Evolutionary conservation across 345 rosid genomes (phyloP).

Genomic region (Brassica incana): DNA sequence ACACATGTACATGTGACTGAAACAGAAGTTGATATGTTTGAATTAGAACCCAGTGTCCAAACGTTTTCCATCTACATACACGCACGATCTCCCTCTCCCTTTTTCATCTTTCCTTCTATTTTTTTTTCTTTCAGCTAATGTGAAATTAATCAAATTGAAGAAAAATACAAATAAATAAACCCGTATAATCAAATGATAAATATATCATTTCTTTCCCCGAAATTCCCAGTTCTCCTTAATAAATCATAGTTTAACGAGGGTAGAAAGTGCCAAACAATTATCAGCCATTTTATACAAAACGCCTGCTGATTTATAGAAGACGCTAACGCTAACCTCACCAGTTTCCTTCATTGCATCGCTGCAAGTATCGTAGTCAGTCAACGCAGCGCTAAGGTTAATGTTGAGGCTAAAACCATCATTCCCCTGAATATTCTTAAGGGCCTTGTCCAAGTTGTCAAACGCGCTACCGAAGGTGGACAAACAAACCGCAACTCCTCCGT

Average conservation of each 20-base stretch:
- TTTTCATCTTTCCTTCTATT: not conserved
- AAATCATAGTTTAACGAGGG: conserved; percentile 33
- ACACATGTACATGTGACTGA: not conserved
- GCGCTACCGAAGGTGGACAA: conserved; percentile 29
- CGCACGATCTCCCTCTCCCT: not conserved
- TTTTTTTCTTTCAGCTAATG: not conserved
- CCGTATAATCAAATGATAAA: not conserved
- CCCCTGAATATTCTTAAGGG: conserved; percentile 35
- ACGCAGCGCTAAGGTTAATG: conserved; percentile 39
- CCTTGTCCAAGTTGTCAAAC: conserved; percentile 27
- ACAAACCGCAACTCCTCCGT: conserved; percentile 38
- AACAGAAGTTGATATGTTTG: conserved; percentile 19
- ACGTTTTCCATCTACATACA: conserved; percentile 17
- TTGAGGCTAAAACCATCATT: conserved; percentile 38
- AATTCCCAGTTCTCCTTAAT: not conserved
- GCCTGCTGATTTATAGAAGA: conserved; percentile 30
- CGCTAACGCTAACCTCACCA: not conserved
- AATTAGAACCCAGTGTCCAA: conserved; percentile 22
- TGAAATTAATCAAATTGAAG: conserved; percentile 5
- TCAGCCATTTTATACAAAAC: conserved; percentile 42
- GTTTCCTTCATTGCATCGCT: conserved; percentile 29
- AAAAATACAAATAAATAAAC: not conserved
- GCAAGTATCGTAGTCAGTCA: conserved; percentile 42
- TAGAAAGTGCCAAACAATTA: conserved; percentile 41
- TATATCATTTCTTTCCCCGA: not conserved